Base-by-base conservation (phyloP, 2,329 filamentous ascomycete species). In the Botryotinia globosa region DNA sequence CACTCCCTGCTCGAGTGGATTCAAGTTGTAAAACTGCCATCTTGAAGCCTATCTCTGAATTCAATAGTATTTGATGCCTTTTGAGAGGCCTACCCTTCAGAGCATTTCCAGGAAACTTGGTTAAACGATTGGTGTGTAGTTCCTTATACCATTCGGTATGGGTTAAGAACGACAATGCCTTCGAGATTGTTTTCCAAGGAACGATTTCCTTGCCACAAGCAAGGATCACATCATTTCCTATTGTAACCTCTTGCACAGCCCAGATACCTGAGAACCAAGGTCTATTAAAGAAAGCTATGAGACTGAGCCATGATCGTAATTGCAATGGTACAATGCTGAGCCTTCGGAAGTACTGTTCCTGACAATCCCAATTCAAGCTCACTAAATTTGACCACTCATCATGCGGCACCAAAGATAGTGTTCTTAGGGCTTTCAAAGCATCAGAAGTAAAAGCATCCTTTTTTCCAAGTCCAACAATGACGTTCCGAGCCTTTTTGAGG, bases 391-490 rank as follows among this genome's bases (percentile, higher is more conserved):
- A 42, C 69, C 69, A 71, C 20, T 71, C 59, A 32, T 71, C 59
- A 42, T 14, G 58, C 32, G 69, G 69, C 2, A 71, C 34, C 14
- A 25, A 63, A 54, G 69, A 71, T 25, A 66, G 12, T 54, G 29
- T 44, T 42, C 34, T 71, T 4, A 71, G 45, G 25, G 59, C 69
- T 65, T 66, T 56, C 20, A 54, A 42, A 18, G 69, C 69, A 65
- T 65, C 58, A 25, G 20, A 54, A 56, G 58, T 73, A 25, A 69
- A 64, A 59, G 56, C 20, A 37, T 62, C 68, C 20, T 73, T 66
- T 58, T 71, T 59, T 4, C 75, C 74, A 34, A 76, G 70, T 74
- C 72, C 75, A 12, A 74, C 39, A 20, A 73, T 61, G 22, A 75
- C 69, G 25, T 65, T 65, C 5, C 51, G 48, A 16, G 75, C 71